Evolutionary conservation across 176 grass and related monocot genomes (phyloP).

Genomic region (Zoysia pacifica): DNA sequence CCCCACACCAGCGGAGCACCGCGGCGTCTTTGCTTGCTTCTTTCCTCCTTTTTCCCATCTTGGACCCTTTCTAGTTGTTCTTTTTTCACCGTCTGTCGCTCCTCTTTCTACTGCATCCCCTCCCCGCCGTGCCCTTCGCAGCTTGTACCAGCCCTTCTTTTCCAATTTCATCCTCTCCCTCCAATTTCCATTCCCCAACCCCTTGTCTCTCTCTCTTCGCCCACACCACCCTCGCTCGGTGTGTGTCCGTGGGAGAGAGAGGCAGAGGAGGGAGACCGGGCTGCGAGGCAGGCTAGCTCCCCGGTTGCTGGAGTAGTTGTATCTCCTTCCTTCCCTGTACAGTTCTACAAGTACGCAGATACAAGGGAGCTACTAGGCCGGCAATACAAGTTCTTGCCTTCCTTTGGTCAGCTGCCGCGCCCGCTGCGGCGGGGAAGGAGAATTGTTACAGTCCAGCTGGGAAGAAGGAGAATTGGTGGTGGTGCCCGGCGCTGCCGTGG

Average conservation of each 20-base stretch:
- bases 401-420: background rate
- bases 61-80: conserved; percentile 66
- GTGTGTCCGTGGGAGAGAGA: conserved; percentile 44
- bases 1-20: no score
- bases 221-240: conserved; percentile 42
- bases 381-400: conserved; percentile 6
- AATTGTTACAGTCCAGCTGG: no score
- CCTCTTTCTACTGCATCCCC: no score
- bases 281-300: no score
- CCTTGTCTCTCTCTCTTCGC: conserved; percentile 23
- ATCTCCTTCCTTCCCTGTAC: conserved; percentile 3
- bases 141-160: conserved; percentile 48
- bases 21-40: conserved; percentile 25
- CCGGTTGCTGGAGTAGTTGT: conserved; percentile 3
- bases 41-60: conserved; percentile 22
- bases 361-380: background rate
- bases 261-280: background rate
- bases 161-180: conserved; percentile 62
- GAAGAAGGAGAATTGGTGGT: no score
- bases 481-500: no score
- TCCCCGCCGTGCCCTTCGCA: conserved; percentile 17
- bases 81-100: conserved; percentile 40
- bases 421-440: conserved; percentile 3
- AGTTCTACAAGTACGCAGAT: conserved; percentile 36
- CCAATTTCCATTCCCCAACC: conserved; percentile 38